phyloP scores from a whole-genome alignment of 768 basidiomycete genomes.

The Russula virescens region DNA sequence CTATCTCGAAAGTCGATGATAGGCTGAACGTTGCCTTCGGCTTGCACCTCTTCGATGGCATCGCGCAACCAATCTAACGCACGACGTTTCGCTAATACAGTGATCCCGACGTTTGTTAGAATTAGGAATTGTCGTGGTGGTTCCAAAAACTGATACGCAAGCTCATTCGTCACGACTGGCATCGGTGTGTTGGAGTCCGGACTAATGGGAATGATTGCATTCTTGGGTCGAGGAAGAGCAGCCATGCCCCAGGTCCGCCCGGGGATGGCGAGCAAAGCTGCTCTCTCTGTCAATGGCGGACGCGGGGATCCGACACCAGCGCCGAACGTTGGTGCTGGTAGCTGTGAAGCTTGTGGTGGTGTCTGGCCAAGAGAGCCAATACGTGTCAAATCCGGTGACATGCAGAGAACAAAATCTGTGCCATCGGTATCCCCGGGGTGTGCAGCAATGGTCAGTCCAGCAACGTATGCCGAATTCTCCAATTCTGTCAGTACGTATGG shows the following conservation, averaged over 20 bases:
- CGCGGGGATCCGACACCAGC: conserved; percentile 36
- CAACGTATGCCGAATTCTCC: conserved; percentile 57
- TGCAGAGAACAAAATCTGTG: conserved; percentile 68
- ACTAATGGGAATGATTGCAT: conserved; percentile 31
- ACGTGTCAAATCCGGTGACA: conserved; percentile 68
- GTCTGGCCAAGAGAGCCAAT: conserved; percentile 66
- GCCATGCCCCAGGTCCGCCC: conserved; percentile 85
- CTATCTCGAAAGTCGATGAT: conserved; percentile 79
- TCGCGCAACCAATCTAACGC: conserved; percentile 81
- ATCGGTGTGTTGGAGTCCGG: conserved; percentile 35
- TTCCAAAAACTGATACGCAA: conserved; percentile 76
- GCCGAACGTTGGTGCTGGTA: conserved; percentile 37
- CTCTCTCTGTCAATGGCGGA: conserved; percentile 70
- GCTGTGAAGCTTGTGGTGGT: conserved; percentile 39
- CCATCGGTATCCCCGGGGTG: conserved; percentile 71
- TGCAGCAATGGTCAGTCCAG: conserved; percentile 64
- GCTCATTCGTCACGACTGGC: conserved; percentile 66
- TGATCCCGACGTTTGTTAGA: conserved; percentile 80
- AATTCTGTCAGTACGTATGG: conserved; percentile 55
- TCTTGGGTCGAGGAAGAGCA: conserved; percentile 38
- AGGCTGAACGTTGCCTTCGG: conserved; percentile 69
- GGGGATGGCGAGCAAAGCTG: conserved; percentile 68
- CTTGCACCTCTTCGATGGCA: conserved; percentile 76
- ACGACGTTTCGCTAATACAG: conserved; percentile 72
- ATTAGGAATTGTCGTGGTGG: conserved; percentile 77